Evolutionary conservation across 2,329 filamentous ascomycete species (phyloP).

Genomic region (Botrytis fabae): DNA sequence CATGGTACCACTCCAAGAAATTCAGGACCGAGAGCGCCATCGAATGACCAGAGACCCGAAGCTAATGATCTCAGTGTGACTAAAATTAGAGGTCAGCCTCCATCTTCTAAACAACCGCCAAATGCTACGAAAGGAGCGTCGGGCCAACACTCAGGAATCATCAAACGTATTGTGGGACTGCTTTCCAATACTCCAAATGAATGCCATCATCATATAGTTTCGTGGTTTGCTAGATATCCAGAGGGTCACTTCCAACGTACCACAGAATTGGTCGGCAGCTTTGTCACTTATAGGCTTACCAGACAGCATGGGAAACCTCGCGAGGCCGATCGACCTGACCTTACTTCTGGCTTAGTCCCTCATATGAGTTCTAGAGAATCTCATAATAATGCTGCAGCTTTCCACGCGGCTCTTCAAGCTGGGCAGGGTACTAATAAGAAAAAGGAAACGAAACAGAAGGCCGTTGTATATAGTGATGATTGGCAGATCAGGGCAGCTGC

Average conservation of each 20-base stretch:
- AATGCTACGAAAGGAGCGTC: conserved; percentile 39
- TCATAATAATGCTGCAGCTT: conserved; percentile 48
- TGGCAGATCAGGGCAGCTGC: conserved; percentile 87
- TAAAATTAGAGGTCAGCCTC: conserved; percentile 17
- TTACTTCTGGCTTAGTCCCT: conserved; percentile 69
- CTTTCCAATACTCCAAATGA: conserved; percentile 72
- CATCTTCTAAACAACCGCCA: conserved; percentile 18
- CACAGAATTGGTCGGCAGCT: conserved; percentile 76
- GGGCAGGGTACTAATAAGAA: conserved; percentile 68
- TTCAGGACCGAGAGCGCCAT: conserved; percentile 19
- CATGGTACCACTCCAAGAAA: conserved; percentile 15
- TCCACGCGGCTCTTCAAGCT: conserved; percentile 70
- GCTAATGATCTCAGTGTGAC: background rate
- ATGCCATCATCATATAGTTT: conserved; percentile 74
- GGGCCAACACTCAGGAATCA: conserved; percentile 76
- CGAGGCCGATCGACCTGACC: conserved; percentile 55
- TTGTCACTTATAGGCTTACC: conserved; percentile 77
- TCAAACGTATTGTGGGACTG: conserved; percentile 81
- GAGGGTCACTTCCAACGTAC: conserved; percentile 65
- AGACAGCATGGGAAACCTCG: conserved; percentile 69
- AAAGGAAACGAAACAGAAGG: conserved; percentile 55
- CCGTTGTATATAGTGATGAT: conserved; percentile 71
- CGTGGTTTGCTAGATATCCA: conserved; percentile 75
- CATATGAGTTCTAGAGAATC: conserved; percentile 60
- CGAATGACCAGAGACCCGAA: conserved; percentile 13